Base-by-base conservation (phyloP, 1,284 basidiomycete species). In the Papiliotrema fonsecae region DNA sequence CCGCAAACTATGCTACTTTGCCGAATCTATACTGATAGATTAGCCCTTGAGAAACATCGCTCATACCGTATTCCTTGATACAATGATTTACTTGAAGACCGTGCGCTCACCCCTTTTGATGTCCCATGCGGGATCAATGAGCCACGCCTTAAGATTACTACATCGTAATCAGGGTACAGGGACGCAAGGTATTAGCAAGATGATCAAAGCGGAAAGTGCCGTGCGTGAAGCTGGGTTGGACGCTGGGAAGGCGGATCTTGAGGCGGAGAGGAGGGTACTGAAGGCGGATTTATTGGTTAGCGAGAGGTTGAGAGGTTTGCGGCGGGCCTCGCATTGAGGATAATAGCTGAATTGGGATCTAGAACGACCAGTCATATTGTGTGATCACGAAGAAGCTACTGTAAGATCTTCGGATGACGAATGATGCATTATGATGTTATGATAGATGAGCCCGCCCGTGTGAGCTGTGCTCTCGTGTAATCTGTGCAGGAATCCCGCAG, bases 11-110 rank as follows among this genome's bases (percentile, higher is more conserved):
- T 19, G 27, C 37, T 40, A 32, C 19, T 38, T 14, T 35, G 22
- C 35, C 22, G 11, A 28, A 43, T 21, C 39, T 47, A 13, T 47
- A 11, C n/a, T 6, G 30, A 26, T 9, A 26, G n/a, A 43, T 13
- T 28, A 68, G 64, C 60, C 64, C 1, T 49, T 69, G 7, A 53
- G 56, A 43, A 54, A 59, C 1, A 56, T 69, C 0, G 46, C 58
- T 1, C 60, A 65, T 32, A 55, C 62, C 1, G 54, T 62, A 14
- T 61, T 67, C 47, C 58, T 67, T 34, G 67, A 72, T 42, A 53
- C 58, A 7, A 47, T 70, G 14, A 49, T 62, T 10, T 72, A 65
- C 49, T 57, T 70, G 4, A 51, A 50, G 7, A 25, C 42, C 6
- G 47, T 45, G 2, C 41, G 51, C 13, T 63, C 67, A 1, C 24